phyloP scores from a whole-genome alignment of 768 basidiomycete genomes.

The Lentinula sp. region DNA sequence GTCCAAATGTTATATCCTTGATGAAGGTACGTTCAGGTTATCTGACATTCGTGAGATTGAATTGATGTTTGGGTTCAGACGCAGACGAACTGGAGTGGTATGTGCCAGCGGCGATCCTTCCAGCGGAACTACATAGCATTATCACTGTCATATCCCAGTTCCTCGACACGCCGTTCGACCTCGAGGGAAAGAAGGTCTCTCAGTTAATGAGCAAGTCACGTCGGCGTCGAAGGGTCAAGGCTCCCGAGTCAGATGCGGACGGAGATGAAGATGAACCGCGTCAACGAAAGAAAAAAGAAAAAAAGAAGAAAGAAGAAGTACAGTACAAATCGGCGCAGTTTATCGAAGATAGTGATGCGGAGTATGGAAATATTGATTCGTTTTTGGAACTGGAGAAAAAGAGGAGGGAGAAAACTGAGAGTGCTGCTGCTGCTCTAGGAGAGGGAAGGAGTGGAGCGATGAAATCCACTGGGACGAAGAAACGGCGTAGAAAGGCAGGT shows the following conservation, averaged over 20 bases:
- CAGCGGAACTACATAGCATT: slow-evolving; percentile 61
- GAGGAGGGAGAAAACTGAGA: slow-evolving; percentile 48
- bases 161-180: slow-evolving; percentile 74
- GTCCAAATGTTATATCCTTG: slow-evolving; percentile 59
- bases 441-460: slow-evolving; percentile 40
- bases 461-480: slow-evolving; percentile 46
- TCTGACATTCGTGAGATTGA: not conserved
- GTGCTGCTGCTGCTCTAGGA: slow-evolving; percentile 38
- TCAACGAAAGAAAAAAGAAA: slow-evolving; percentile 37
- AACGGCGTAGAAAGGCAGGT: slow-evolving; percentile 36
- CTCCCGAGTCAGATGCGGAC: slow-evolving; percentile 25
- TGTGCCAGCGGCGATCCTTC: slow-evolving; percentile 66
- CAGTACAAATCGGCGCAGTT: slow-evolving; percentile 85
- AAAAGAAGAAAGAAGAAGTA: slow-evolving; percentile 48
- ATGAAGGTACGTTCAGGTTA: slow-evolving; percentile 48
- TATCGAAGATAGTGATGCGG: slow-evolving; percentile 87
- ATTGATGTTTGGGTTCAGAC: slow-evolving; percentile 28
- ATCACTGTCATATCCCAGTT: slow-evolving; percentile 79
- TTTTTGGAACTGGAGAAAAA: slow-evolving; percentile 76
- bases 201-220: slow-evolving; percentile 59
- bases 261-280: slow-evolving; percentile 56
- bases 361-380: slow-evolving; percentile 69
- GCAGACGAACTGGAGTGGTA: slow-evolving; percentile 80
- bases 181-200: slow-evolving; percentile 70
- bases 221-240: slow-evolving; percentile 20